Conservation (phyloP, 352 stramenopile genomes). For the Hyaloperonospora brassicae region DNA sequence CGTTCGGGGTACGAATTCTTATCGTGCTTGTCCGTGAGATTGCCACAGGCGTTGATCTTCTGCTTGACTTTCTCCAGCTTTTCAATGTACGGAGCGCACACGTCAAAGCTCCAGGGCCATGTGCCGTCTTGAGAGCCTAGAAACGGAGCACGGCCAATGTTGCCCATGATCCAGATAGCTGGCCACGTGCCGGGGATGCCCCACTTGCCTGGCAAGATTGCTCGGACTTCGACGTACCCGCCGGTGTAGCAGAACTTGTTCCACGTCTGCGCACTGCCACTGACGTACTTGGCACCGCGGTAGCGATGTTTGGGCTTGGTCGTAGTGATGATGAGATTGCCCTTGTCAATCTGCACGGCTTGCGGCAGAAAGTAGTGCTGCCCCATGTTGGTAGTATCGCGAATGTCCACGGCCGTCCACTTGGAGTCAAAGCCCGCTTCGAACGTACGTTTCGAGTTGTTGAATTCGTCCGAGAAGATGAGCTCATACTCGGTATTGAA, state of each 20-base stretch:
- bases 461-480: conserved; percentile 97
- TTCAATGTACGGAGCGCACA: conserved; percentile 78
- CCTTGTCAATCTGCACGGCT: conserved; percentile 88
- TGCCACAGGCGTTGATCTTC: conserved; percentile 90
- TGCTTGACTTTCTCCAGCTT: conserved; percentile 88
- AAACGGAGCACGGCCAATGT: conserved; percentile 94
- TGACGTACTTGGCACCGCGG: conserved; percentile 71
- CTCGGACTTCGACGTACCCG: conserved; percentile 91
- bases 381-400: conserved; percentile 90
- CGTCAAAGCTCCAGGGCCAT: conserved; percentile 96
- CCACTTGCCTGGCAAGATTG: conserved; percentile 91
- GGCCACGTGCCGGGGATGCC: conserved; percentile 94
- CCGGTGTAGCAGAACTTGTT: conserved; percentile 99
- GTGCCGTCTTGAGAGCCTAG: conserved; percentile 88
- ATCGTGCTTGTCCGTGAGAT: conserved; percentile 91
- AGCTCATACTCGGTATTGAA: conserved; percentile 56
- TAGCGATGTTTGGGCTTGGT: conserved; percentile 80
- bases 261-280: conserved; percentile 94
- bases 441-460: conserved; percentile 89
- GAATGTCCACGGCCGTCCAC: conserved; percentile 95
- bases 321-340: conserved; percentile 90
- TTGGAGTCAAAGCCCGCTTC: conserved; percentile 90
- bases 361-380: conserved; percentile 95
- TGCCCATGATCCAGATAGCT: conserved; percentile 96
- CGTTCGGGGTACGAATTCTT: conserved; percentile 69